Evolutionary conservation across 495 filamentous ascomycete species (phyloP), one percentile per base, ranked within the genome.

Genomic region (Annulohypoxylon maeteangense): DNA sequence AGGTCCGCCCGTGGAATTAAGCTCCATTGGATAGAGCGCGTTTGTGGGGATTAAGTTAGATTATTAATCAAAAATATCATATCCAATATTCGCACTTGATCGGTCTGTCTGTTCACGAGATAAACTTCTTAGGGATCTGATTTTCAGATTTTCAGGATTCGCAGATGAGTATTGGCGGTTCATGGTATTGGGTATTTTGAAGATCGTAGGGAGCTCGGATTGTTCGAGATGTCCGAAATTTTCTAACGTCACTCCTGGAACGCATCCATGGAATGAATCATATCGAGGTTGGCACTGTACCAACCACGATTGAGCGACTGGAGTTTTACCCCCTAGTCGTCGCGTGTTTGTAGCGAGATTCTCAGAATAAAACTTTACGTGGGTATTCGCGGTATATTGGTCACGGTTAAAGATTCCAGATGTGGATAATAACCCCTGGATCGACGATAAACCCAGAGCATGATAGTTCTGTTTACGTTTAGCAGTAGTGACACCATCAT

Each of bases 111-210:
- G 23, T 29, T 6, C 23, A 51, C 12, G 47, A 50, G 20, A 51
- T 51, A 51, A 51, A 51, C 47, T 51, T 51, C 23, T 51, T 12
- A 10, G 29, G 18, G 51, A 18, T 36, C 29, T 55, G 29, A 18
- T 55, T 36, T 20, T 23, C 7, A n/a, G 29, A 18, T 55, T 36
- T 20, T 23, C 7, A n/a, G 27, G 18, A 14, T 54, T 31, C 11
- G 25, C n/a, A 18, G 23, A 54, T 31, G 50, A 32, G 4, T 32
- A 32, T 29, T 32, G 50, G 4, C n/a, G 50, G 25, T 31, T 32
- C 8, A 54, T 25, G 51, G 27, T 20, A 55, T 55, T 25, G 51
- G 51, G 27, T 20, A 55, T 55, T 55, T 55, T 10, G 31, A 55
- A 55, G 10, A 32, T 55, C 31, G 23, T 31, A 14, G 23, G 6